A percentile compares a stretch with the other conserved stretches of the same genome.
Conservation (phyloP, 495 filamentous ascomycete genomes). For the Penicilliopsis zonata region DNA sequence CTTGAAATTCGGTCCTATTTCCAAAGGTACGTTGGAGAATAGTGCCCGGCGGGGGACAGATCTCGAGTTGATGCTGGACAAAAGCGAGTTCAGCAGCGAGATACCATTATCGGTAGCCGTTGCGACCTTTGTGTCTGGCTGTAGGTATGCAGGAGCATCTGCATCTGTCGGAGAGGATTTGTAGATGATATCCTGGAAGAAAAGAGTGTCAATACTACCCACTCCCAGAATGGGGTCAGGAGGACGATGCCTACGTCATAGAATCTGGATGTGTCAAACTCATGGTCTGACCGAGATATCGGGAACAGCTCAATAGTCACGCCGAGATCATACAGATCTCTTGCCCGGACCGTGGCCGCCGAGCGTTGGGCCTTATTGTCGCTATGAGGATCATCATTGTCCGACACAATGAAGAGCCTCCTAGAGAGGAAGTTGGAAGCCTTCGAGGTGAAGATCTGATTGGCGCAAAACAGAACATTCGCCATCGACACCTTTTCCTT, state of each 20-base stretch:
- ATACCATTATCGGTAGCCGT: constrained; percentile 58
- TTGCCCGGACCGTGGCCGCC: constrained; percentile 72
- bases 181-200: constrained; percentile 67
- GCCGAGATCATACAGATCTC: constrained; percentile 91
- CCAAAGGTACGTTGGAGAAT: constrained; percentile 74
- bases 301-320: constrained; percentile 92
- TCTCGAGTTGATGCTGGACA: constrained; percentile 85
- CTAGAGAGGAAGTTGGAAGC: constrained; percentile 89
- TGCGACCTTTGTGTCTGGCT: constrained; percentile 34
- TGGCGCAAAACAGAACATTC: constrained; percentile 86
- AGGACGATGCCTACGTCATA: constrained; percentile 57
- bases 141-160: constrained; percentile 47
- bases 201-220: constrained; percentile 1
- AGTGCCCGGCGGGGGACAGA: constrained; percentile 76
- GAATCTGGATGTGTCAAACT: constrained; percentile 78
- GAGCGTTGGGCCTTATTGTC: constrained; percentile 57
- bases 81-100: constrained; percentile 64
- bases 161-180: constrained; percentile 46
- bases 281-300: constrained; percentile 59
- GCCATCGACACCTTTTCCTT: constrained; percentile 67
- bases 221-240: neutral
- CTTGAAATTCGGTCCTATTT: constrained; percentile 71
- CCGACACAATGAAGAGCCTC: constrained; percentile 88
- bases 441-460: constrained; percentile 92
- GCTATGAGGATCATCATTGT: constrained; percentile 80